These are phyloP conservation scores for Dipodascus albidus DNA, from an alignment of 805 yeast genomes.

Conservation along the genomic window DNA sequence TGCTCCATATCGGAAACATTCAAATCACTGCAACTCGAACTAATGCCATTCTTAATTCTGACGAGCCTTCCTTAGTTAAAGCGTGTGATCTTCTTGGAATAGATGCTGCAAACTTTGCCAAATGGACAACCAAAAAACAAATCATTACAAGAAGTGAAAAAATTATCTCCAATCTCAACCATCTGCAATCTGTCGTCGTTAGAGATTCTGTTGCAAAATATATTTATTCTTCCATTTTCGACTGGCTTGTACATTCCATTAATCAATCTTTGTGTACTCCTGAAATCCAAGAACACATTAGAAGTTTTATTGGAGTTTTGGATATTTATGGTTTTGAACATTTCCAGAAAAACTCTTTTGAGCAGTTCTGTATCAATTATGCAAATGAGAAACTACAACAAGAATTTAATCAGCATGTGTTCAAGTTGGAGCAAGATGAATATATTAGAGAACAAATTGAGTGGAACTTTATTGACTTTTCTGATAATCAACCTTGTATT, in stretches of 20 bases:
- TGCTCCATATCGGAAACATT: conserved; percentile 88
- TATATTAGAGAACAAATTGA: conserved; percentile 85
- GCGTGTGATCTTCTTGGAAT: conserved; percentile 81
- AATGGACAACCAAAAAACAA: conserved; percentile 90
- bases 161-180: conserved; percentile 71
- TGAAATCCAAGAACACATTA: conserved; percentile 44
- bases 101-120: conserved; percentile 60
- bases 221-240: conserved; percentile 84
- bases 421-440: conserved; percentile 94
- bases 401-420: conserved; percentile 94
- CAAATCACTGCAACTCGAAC: conserved; percentile 74
- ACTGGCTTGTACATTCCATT: conserved; percentile 84
- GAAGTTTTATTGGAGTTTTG: conserved; percentile 84
- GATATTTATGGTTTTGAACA: conserved; percentile 98
- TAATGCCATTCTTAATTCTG: conserved; percentile 70
- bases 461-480: conserved; percentile 92
- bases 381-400: conserved; percentile 96
- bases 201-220: conserved; percentile 96
- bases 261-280: conserved; percentile 75
- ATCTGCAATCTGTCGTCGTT: conserved; percentile 78
- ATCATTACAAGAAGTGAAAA: conserved; percentile 88
- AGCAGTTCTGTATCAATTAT: conserved; percentile 93
- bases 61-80: conserved; percentile 72
- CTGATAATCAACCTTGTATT: conserved; percentile 96
- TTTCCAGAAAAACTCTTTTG: conserved; percentile 87